phyloP scores from a whole-genome alignment of 495 filamentous ascomycete species.

The Talaromyces thailandensis region DNA sequence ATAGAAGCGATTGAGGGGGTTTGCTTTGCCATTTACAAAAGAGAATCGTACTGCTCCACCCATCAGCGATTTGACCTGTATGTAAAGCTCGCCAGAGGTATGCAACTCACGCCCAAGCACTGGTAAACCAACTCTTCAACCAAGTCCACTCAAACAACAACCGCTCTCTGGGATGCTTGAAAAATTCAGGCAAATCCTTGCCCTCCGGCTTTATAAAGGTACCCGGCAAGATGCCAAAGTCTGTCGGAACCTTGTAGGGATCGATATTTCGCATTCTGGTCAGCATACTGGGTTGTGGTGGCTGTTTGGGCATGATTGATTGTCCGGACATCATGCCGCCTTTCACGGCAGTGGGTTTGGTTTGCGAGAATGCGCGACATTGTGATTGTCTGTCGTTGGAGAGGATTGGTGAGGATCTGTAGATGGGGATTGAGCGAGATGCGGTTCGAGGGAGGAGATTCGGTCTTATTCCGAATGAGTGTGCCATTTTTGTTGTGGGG shows the following conservation, averaged over 20 bases:
- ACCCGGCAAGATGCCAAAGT: constrained; percentile 45
- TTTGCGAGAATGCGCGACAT: constrained; percentile 27
- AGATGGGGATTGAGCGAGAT: background rate
- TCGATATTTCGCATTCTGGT: constrained; percentile 19
- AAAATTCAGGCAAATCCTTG: constrained; percentile 46
- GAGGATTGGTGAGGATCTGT: background rate
- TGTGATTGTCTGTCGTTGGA: background rate
- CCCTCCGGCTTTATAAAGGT: constrained; percentile 54
- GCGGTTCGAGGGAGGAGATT: background rate
- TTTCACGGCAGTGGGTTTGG: constrained; percentile 19
- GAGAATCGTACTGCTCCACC: constrained; percentile 26
- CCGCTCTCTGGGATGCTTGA: constrained; percentile 33
- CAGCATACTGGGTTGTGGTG: constrained; percentile 34
- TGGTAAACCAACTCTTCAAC: constrained; percentile 29
- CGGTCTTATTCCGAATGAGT: background rate
- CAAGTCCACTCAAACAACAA: constrained; percentile 38
- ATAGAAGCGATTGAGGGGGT: constrained; percentile 22
- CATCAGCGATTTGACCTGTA: background rate
- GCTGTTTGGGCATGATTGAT: constrained; percentile 14
- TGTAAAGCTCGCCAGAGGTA: background rate
- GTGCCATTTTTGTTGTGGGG: background rate
- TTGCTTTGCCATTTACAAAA: constrained; percentile 29
- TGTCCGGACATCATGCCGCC: constrained; percentile 13
- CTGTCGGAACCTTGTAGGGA: constrained; percentile 27
- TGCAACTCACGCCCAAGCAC: constrained; percentile 30